phyloP scores from a whole-genome alignment of 257 asterid species.

The Apocynum venetum region DNA sequence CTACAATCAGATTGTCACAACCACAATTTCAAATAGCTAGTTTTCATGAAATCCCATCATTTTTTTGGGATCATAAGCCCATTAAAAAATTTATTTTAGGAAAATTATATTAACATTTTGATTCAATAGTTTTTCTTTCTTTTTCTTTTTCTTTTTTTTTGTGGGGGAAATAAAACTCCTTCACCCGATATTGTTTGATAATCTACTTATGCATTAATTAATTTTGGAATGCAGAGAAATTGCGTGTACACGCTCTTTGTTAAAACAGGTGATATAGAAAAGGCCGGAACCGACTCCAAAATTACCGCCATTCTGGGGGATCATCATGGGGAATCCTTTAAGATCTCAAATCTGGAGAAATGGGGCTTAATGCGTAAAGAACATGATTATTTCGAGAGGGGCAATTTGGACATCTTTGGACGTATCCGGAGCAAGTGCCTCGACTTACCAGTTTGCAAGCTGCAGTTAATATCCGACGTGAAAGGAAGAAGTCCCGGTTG shows the following conservation, averaged over 20 bases:
- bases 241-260: constrained; percentile 53
- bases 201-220: too few relatives aligned
- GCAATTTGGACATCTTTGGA: constrained; percentile 48
- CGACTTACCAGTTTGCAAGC: constrained; percentile 42
- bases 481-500: constrained; percentile 36
- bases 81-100: too few relatives aligned
- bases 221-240: constrained; percentile 27
- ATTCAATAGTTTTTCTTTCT: too few relatives aligned
- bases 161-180: too few relatives aligned
- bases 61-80: too few relatives aligned
- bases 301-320: constrained; percentile 45
- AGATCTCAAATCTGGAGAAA: constrained; percentile 40
- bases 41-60: too few relatives aligned
- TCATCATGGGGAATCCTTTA: constrained; percentile 24
- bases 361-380: constrained; percentile 60
- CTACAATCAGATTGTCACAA: background rate
- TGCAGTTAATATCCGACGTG: constrained; percentile 45
- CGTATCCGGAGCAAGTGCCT: constrained; percentile 50
- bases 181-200: too few relatives aligned
- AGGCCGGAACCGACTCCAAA: constrained; percentile 51
- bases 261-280: constrained; percentile 41
- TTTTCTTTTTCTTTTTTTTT: too few relatives aligned
- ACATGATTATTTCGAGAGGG: constrained; percentile 54
- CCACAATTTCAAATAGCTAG: background rate
- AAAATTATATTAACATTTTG: too few relatives aligned